phyloP scores from a whole-genome alignment of 2,329 filamentous ascomycete genomes.

The Aureobasidium sp. region DNA sequence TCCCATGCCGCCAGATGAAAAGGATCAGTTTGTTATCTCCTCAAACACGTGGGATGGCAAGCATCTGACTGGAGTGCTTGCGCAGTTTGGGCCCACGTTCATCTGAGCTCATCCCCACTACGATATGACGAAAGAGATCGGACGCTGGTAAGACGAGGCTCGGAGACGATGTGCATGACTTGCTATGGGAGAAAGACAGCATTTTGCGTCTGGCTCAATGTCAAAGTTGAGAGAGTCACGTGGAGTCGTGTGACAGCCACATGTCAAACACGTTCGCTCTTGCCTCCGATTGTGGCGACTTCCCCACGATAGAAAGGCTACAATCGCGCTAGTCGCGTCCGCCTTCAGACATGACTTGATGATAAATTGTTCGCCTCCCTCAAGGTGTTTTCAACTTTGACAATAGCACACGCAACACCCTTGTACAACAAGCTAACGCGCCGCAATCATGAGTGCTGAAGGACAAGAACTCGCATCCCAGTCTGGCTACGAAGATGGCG shows the following conservation, averaged over 20 bases:
- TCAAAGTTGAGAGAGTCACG: neutral
- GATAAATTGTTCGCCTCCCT: conserved; percentile 4
- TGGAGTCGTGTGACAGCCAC: neutral
- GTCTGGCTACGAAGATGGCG: conserved; percentile 63
- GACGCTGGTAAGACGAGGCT: neutral
- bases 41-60: neutral
- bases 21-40: neutral
- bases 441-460: conserved; percentile 36
- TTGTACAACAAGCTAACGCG: neutral
- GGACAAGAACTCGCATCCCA: conserved; percentile 54
- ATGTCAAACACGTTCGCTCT: neutral
- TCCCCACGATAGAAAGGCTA: neutral
- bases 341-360: neutral
- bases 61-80: neutral
- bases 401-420: neutral
- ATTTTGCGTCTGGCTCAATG: neutral
- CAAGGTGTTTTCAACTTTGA: neutral
- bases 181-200: neutral
- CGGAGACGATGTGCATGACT: neutral
- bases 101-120: neutral
- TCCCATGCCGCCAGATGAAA: neutral
- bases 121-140: neutral
- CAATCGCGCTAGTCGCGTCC: neutral
- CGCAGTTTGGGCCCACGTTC: neutral
- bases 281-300: neutral